Conservation (phyloP, 495 filamentous ascomycete species). For the Aspergillus kassunensis region DNA sequence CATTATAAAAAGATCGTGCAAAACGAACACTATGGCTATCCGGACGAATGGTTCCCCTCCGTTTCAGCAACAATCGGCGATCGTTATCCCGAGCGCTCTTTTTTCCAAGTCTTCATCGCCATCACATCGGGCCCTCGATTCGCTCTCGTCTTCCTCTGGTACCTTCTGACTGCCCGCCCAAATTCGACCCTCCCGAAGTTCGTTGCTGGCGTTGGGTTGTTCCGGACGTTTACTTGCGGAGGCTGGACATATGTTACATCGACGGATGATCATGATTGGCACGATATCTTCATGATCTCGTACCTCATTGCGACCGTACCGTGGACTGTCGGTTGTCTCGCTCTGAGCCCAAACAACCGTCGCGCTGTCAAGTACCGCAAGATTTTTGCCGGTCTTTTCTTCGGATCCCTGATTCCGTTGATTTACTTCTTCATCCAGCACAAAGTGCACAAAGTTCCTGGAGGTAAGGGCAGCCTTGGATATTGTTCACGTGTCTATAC, state of each 20-base stretch:
- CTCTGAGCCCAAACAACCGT: constrained; percentile 81
- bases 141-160: constrained; percentile 87
- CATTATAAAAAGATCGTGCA: constrained; percentile 97
- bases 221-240: constrained; percentile 90
- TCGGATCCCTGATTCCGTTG: constrained; percentile 83
- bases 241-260: constrained; percentile 99
- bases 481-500: neutral
- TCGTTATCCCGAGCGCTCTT: constrained; percentile 91
- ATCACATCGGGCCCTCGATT: constrained; percentile 94
- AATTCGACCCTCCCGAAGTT: constrained; percentile 75
- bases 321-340: constrained; percentile 90
- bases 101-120: constrained; percentile 96
- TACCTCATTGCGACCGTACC: constrained; percentile 93
- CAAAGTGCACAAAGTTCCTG: constrained; percentile 90
- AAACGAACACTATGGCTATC: constrained; percentile 96
- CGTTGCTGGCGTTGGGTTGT: constrained; percentile 73
- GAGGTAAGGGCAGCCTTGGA: constrained; percentile 60
- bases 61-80: constrained; percentile 99
- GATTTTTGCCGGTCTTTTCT: constrained; percentile 78
- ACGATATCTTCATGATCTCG: constrained; percentile 99
- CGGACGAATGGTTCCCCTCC: constrained; percentile 98
- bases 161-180: constrained; percentile 75
- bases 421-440: constrained; percentile 99
- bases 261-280: constrained; percentile 97
- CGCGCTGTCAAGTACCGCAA: constrained; percentile 86